Conservation (phyloP, 495 filamentous ascomycete genomes). For the Lasiosphaeriaceae sp. region DNA sequence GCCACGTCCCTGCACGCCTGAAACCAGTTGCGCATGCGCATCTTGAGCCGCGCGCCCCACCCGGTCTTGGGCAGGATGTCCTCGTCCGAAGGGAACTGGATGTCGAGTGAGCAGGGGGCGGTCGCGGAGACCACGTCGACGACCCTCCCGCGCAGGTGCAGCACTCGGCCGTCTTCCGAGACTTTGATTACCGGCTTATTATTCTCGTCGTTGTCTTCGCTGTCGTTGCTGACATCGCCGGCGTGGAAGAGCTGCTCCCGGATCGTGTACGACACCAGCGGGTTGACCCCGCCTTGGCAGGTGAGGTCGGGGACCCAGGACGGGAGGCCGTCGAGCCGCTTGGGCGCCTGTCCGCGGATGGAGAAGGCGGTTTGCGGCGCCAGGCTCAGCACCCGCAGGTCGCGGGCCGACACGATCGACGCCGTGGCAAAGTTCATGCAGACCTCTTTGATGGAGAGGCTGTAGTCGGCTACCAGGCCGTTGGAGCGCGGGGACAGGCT, state of each 20-base stretch:
- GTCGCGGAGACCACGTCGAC: slow-evolving; percentile 15
- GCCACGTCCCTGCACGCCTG: not conserved
- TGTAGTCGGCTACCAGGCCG: slow-evolving; percentile 7
- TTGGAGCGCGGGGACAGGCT: not conserved
- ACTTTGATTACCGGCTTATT: not conserved
- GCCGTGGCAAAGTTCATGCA: slow-evolving; percentile 9
- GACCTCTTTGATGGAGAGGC: slow-evolving; percentile 2
- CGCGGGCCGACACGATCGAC: not conserved
- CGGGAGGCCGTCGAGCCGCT: slow-evolving; percentile 10
- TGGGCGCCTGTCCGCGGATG: not conserved
- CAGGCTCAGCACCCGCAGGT: slow-evolving; percentile 1
- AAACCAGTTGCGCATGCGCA: not conserved
- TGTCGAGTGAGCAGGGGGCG: not conserved
- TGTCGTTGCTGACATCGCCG: too few relatives aligned
- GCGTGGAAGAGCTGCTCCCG: slow-evolving; percentile 21
- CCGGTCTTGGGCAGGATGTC: not conserved
- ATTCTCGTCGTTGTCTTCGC: not conserved
- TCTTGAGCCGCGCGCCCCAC: not conserved
- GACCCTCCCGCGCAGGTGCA: slow-evolving; percentile 16
- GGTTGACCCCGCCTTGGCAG: slow-evolving; percentile 9
- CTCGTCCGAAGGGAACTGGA: slow-evolving; percentile 4
- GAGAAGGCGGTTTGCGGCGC: slow-evolving; percentile 2
- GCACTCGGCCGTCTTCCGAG: slow-evolving; percentile 12
- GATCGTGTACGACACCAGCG: slow-evolving; percentile 21
- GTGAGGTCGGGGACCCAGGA: slow-evolving; percentile 28